Conservation (phyloP, 2,329 filamentous ascomycete genomes). For the Chaetomium sp. region DNA sequence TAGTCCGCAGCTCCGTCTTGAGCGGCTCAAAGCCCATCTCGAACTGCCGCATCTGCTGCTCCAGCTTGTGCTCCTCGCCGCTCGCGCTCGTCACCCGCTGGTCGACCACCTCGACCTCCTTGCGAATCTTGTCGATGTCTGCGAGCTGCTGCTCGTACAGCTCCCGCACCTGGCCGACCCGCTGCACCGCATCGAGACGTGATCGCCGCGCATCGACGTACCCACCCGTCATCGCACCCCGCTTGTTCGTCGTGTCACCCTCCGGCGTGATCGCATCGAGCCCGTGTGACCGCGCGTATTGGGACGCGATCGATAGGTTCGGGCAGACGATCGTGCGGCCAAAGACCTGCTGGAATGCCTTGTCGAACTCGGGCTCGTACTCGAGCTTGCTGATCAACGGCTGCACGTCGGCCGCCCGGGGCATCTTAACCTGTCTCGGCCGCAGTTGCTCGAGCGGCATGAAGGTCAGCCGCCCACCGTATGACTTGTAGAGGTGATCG, state of each 20-base stretch:
- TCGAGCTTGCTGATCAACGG: slow-evolving; percentile 79
- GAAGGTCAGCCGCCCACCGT: slow-evolving; percentile 83
- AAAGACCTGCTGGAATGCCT: slow-evolving; percentile 90
- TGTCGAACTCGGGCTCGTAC: slow-evolving; percentile 70
- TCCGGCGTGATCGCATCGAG: slow-evolving; percentile 92
- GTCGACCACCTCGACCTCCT: slow-evolving; percentile 69
- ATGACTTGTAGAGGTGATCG: slow-evolving; percentile 70
- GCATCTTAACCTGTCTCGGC: slow-evolving; percentile 65
- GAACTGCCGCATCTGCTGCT: slow-evolving; percentile 69
- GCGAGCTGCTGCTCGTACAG: slow-evolving; percentile 63
- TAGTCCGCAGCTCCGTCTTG: slow-evolving; percentile 67
- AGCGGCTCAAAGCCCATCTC: slow-evolving; percentile 79
- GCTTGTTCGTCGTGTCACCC: slow-evolving; percentile 90
- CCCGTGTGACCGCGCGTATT: slow-evolving; percentile 87
- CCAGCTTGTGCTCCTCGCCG: slow-evolving; percentile 74
- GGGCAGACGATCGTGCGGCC: slow-evolving; percentile 93
- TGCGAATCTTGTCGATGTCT: slow-evolving; percentile 59
- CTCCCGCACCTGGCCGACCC: slow-evolving; percentile 66
- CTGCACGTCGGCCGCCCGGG: slow-evolving; percentile 79
- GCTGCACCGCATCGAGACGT: slow-evolving; percentile 75
- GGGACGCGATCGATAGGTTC: slow-evolving; percentile 76
- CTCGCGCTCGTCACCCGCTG: slow-evolving; percentile 86
- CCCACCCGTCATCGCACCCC: slow-evolving; percentile 90
- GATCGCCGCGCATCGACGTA: slow-evolving; percentile 84
- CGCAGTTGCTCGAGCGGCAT: slow-evolving; percentile 84